These are phyloP conservation scores for Leptosphaerulina australis DNA, from an alignment of 2,329 filamentous ascomycete species.

Conservation along the genomic window DNA sequence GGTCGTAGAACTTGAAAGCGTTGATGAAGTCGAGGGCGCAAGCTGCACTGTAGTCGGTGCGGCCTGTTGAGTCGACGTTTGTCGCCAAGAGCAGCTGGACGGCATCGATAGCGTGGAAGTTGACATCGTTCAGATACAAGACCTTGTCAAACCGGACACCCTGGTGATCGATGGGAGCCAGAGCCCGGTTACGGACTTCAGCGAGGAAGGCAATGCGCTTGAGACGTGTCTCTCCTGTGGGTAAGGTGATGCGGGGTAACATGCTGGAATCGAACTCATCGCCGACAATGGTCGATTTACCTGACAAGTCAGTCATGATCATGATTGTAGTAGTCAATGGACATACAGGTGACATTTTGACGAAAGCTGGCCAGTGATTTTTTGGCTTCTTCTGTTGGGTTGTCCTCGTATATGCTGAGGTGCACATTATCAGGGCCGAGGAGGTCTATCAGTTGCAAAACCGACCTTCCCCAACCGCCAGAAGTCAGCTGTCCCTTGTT, in stretches of 20 bases:
- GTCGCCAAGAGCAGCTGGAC: conserved; percentile 69
- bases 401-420: conserved; percentile 76
- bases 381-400: conserved; percentile 64
- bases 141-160: conserved; percentile 65
- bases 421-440: conserved; percentile 72
- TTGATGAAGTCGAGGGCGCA: conserved; percentile 74
- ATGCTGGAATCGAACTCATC: conserved; percentile 64
- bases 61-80: conserved; percentile 60
- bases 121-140: conserved; percentile 70
- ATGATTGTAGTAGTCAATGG: neutral
- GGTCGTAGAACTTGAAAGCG: conserved; percentile 73
- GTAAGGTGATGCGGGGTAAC: conserved; percentile 65
- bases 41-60: conserved; percentile 65
- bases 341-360: conserved; percentile 54
- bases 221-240: conserved; percentile 66
- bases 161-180: conserved; percentile 64
- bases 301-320: conserved; percentile 33
- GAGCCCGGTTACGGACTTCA: conserved; percentile 72
- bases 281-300: conserved; percentile 60
- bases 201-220: conserved; percentile 78
- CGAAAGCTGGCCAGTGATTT: conserved; percentile 62
- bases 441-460: conserved; percentile 67
- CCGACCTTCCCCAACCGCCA: conserved; percentile 67
- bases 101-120: conserved; percentile 64
- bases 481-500: conserved; percentile 63